Evolutionary conservation across 768 basidiomycete genomes (phyloP).

Genomic region (Ramaria sp.): DNA sequence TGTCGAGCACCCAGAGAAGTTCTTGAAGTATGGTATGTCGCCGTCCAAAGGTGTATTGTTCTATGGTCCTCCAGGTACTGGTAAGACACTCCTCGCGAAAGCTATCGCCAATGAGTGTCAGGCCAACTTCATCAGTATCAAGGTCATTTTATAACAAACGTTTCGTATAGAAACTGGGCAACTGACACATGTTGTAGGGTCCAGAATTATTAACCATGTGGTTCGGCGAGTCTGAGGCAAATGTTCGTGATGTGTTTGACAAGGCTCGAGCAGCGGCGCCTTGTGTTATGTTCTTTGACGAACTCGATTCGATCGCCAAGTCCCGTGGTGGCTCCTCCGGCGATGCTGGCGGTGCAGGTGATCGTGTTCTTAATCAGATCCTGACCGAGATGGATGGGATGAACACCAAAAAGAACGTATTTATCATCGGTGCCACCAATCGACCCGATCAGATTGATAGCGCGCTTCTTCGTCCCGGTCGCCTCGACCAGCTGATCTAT

Average conservation of each 20-base stretch:
- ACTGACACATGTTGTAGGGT: slow-evolving; percentile 37
- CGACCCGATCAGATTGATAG: slow-evolving; percentile 93
- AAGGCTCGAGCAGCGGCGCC: slow-evolving; percentile 98
- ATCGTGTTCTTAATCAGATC: slow-evolving; percentile 95
- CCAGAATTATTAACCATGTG: slow-evolving; percentile 99
- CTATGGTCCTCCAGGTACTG: slow-evolving; percentile 99
- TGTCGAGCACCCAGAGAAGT: slow-evolving; percentile 99
- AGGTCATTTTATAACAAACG: slow-evolving; percentile 36
- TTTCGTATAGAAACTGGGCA: neutral
- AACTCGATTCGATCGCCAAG: slow-evolving; percentile 98
- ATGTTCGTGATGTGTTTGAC: slow-evolving; percentile 99
- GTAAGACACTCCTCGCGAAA: slow-evolving; percentile 98
- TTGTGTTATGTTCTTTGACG: slow-evolving; percentile 99
- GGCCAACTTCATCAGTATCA: slow-evolving; percentile 99
- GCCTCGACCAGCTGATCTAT: slow-evolving; percentile 98
- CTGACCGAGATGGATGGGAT: slow-evolving; percentile 99
- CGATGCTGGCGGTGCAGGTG: slow-evolving; percentile 93
- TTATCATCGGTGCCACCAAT: slow-evolving; percentile 96
- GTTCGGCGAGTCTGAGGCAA: slow-evolving; percentile 99
- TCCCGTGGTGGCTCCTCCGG: slow-evolving; percentile 78
- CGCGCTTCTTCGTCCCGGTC: slow-evolving; percentile 90
- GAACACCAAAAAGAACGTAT: slow-evolving; percentile 98
- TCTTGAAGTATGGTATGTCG: slow-evolving; percentile 99
- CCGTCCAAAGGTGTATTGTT: slow-evolving; percentile 99
- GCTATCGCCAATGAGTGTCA: slow-evolving; percentile 99